Percentiles rank a stretch among this genome's conserved stretches.
These are phyloP conservation scores for Podila verticillata DNA, from an alignment of 192 early-diverging fungal genomes.

Conservation along the genomic window DNA sequence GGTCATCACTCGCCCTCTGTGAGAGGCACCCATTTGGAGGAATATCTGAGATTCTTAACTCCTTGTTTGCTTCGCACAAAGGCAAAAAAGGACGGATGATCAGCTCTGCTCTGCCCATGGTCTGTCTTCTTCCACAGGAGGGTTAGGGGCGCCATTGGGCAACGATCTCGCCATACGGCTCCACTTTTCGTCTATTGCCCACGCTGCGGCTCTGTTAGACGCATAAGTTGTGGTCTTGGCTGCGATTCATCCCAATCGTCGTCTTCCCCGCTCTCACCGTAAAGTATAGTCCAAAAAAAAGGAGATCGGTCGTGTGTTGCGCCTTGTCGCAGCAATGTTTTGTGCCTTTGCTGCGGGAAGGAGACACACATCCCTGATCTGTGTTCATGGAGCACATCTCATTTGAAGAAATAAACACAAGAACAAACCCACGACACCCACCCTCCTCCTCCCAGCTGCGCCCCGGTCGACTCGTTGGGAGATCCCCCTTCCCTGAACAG, in stretches of 20 bases:
- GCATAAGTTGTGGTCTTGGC: no score
- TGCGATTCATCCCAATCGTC: no score
- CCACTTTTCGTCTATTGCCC: not conserved
- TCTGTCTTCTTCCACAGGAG: not conserved
- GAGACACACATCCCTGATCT: not conserved
- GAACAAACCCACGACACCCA: not conserved
- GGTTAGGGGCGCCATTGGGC: conserved; percentile 1
- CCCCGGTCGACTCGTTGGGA: not conserved
- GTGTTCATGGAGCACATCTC: not conserved
- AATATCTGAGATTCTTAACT: conserved; percentile 2
- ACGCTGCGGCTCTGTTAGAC: no score
- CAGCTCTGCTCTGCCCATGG: not conserved
- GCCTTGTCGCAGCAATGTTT: not conserved
- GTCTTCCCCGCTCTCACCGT: no score
- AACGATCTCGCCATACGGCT: not conserved
- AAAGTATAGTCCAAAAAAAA: not conserved
- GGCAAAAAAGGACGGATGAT: not conserved
- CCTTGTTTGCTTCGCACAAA: not conserved
- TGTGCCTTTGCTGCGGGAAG: not conserved
- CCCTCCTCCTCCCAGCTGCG: not conserved
- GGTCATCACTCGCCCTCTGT: not conserved
- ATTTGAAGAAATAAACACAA: conserved; percentile 1
- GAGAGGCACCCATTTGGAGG: not conserved
- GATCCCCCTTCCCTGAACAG: conserved; percentile 2
- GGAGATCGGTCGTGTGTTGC: conserved; percentile 1